Evolutionary conservation across 2,329 filamentous ascomycete genomes (phyloP).

Genomic region (Atkinsonella texensis): DNA sequence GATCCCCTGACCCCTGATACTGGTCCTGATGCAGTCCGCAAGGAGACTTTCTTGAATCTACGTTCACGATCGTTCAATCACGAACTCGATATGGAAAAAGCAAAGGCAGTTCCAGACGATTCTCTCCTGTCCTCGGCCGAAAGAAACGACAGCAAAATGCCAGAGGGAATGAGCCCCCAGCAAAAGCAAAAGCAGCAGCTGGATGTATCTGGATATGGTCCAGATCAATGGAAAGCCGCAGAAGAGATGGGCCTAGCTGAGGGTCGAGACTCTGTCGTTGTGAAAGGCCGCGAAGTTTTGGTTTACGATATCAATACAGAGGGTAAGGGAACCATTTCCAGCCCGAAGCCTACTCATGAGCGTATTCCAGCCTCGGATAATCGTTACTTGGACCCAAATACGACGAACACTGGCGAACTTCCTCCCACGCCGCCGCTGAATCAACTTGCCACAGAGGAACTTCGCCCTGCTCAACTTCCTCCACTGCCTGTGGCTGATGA

Average conservation of each 20-base stretch:
- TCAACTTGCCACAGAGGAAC: conserved; percentile 50
- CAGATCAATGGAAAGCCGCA: conserved; percentile 61
- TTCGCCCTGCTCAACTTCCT: conserved; percentile 57
- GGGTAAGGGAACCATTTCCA: conserved; percentile 45
- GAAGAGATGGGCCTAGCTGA: conserved; percentile 46
- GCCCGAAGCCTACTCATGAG: conserved; percentile 22
- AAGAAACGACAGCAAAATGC: conserved; percentile 1
- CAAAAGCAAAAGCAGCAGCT: conserved; percentile 49
- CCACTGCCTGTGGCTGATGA: conserved; percentile 61
- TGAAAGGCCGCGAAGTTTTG: conserved; percentile 60
- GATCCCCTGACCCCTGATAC: conserved; percentile 10
- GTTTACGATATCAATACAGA: conserved; percentile 50
- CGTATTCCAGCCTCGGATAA: conserved; percentile 16
- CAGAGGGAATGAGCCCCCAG: conserved; percentile 1
- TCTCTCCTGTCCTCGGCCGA: conserved; percentile 5
- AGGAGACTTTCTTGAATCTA: conserved; percentile 16
- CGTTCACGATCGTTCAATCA: conserved; percentile 56
- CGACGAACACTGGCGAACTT: conserved; percentile 33
- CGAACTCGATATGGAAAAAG: conserved; percentile 34
- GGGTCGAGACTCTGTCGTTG: conserved; percentile 59
- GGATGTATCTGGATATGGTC: conserved; percentile 68
- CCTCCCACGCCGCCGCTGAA: conserved; percentile 46
- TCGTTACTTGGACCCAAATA: conserved; percentile 19
- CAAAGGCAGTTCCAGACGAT: conserved; percentile 34
- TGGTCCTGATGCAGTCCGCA: conserved; percentile 25